Evolutionary conservation across 768 basidiomycete genomes (phyloP).

Genomic region (Boletus speciosus): DNA sequence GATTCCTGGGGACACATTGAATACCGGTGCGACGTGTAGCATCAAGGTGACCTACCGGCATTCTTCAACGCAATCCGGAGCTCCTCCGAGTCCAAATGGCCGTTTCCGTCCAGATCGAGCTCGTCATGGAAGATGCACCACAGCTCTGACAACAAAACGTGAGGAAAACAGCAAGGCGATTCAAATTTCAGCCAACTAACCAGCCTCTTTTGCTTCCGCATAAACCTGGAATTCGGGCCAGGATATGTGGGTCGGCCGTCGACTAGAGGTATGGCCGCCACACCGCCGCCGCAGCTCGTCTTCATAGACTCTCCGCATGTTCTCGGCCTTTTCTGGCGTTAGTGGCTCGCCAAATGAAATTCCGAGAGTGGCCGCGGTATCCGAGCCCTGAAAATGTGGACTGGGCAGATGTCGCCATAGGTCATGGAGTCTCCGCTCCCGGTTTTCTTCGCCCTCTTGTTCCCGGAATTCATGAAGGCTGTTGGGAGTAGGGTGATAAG

Average conservation of each 20-base stretch:
- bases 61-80: slow-evolving; percentile 59
- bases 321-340: slow-evolving; percentile 54
- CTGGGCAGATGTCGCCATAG: slow-evolving; percentile 60
- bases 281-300: slow-evolving; percentile 66
- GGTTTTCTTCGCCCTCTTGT: slow-evolving; percentile 57
- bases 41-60: slow-evolving; percentile 52
- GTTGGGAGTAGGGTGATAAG: slow-evolving; percentile 39
- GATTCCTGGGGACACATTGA: slow-evolving; percentile 52
- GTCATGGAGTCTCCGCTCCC: slow-evolving; percentile 57
- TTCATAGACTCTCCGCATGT: slow-evolving; percentile 69
- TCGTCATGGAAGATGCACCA: slow-evolving; percentile 92
- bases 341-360: slow-evolving; percentile 26
- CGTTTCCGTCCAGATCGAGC: slow-evolving; percentile 87
- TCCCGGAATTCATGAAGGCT: slow-evolving; percentile 62
- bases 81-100: slow-evolving; percentile 67
- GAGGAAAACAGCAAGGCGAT: slow-evolving; percentile 13
- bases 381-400: slow-evolving; percentile 25
- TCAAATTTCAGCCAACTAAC: slow-evolving; percentile 40
- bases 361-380: slow-evolving; percentile 18
- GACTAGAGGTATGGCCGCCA: slow-evolving; percentile 41
- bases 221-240: slow-evolving; percentile 77
- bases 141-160: slow-evolving; percentile 51
- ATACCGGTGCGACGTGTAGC: slow-evolving; percentile 18
- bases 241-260: slow-evolving; percentile 45
- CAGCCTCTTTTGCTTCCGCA: slow-evolving; percentile 77